Conservation (phyloP, 257 asterid species). For the Ilex aquifolium region DNA sequence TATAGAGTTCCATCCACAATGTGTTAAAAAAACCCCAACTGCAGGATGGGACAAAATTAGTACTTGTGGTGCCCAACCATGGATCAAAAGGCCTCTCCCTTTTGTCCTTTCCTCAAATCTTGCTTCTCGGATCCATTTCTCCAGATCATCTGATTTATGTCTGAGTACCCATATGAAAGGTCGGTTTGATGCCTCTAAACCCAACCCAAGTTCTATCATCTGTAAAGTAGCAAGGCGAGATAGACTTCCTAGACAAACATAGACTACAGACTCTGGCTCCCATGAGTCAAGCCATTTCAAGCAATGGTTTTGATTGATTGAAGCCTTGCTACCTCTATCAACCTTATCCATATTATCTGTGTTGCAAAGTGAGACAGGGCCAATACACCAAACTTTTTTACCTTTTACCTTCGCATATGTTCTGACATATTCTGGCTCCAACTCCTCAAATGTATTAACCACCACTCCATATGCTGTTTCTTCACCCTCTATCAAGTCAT, state of each 20-base stretch:
- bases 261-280: conserved; percentile 30
- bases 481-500: conserved; percentile 4
- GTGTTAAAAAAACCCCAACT: conserved; percentile 33
- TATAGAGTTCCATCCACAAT: conserved; percentile 33
- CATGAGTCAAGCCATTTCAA: conserved; percentile 36
- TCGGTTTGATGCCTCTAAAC: conserved; percentile 29
- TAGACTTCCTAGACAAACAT: conserved; percentile 46
- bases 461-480: too few relatives aligned
- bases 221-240: conserved; percentile 27
- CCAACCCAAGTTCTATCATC: conserved; percentile 40
- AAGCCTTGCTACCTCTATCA: too few relatives aligned
- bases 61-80: conserved; percentile 49
- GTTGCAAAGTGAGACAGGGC: conserved; percentile 6
- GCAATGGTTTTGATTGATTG: conserved; percentile 5
- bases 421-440: conserved; percentile 34
- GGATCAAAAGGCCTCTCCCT: conserved; percentile 22
- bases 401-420: conserved; percentile 16
- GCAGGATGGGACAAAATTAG: conserved; percentile 22
- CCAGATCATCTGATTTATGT: conserved; percentile 8
- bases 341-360: background rate
- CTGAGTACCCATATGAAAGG: conserved; percentile 31
- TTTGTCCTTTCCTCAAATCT: conserved; percentile 19
- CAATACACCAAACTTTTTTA: conserved; percentile 35
- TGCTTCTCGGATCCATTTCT: conserved; percentile 14
- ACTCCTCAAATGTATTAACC: conserved; percentile 18